Conservation (phyloP, 139 green algal species). For the Picochlorum sp. region DNA sequence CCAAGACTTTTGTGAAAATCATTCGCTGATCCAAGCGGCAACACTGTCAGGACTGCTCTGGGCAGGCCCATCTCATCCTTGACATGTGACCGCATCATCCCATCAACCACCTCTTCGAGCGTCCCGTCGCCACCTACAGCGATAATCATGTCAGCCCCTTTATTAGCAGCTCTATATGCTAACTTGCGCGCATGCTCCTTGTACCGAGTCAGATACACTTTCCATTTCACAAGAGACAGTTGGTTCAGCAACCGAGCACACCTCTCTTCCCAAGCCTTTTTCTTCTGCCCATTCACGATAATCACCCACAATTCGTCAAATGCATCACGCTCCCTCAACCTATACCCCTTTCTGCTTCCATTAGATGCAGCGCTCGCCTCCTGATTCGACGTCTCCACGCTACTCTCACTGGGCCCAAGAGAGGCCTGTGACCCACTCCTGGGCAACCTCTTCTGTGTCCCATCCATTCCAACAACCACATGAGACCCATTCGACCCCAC, state of each 20-base stretch:
- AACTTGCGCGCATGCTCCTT: neutral
- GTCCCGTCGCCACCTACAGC: constrained; percentile 11
- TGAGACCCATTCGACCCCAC: too few species aligned
- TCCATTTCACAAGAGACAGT: constrained; percentile 5
- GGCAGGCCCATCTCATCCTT: constrained; percentile 3
- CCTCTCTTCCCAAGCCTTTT: constrained; percentile 6
- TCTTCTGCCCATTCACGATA: constrained; percentile 8
- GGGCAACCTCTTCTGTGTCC: too few species aligned
- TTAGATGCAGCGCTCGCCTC: too few species aligned
- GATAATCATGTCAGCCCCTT: neutral
- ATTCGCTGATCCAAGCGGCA: constrained; percentile 5
- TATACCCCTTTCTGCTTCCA: neutral
- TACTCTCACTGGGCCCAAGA: too few species aligned
- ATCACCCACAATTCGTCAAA: constrained; percentile 6
- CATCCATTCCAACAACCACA: too few species aligned
- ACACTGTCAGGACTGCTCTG: neutral
- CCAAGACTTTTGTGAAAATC: constrained; percentile 10
- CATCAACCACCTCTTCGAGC: constrained; percentile 9
- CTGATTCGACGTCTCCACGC: too few species aligned
- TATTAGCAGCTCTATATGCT: constrained; percentile 2
- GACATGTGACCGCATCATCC: constrained; percentile 5
- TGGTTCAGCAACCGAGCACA: constrained; percentile 6
- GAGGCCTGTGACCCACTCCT: too few species aligned
- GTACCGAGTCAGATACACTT: constrained; percentile 10
- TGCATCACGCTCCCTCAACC: neutral